Evolutionary conservation across 768 basidiomycete species (phyloP).

Genomic region (Lactifluus rugatus): DNA sequence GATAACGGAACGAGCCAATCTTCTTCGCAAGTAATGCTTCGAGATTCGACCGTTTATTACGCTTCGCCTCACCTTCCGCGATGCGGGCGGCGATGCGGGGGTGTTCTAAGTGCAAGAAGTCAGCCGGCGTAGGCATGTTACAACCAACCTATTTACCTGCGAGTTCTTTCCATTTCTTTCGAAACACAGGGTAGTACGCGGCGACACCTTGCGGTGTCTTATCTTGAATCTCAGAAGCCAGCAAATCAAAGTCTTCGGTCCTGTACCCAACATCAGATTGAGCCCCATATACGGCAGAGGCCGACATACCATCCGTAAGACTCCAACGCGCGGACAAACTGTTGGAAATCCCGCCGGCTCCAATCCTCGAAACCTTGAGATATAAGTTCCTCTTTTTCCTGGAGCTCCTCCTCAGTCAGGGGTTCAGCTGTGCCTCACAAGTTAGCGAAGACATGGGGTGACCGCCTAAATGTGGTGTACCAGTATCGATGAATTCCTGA

Average conservation of each 20-base stretch:
- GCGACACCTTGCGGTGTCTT: constrained; percentile 73
- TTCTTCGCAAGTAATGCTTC: constrained; percentile 73
- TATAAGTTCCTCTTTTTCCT: constrained; percentile 69
- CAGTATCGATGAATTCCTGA: constrained; percentile 82
- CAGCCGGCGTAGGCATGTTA: background rate
- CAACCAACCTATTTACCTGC: constrained; percentile 37
- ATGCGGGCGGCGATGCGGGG: constrained; percentile 79
- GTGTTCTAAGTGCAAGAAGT: constrained; percentile 41
- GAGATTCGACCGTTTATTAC: constrained; percentile 75
- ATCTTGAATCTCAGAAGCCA: constrained; percentile 77
- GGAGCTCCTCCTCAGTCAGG: constrained; percentile 79
- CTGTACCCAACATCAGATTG: constrained; percentile 27
- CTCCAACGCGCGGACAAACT: constrained; percentile 73
- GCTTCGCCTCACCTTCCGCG: constrained; percentile 80
- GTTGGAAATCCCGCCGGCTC: constrained; percentile 90
- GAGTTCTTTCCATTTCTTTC: constrained; percentile 81
- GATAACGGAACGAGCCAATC: constrained; percentile 72
- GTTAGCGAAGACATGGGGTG: background rate
- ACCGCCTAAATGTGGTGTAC: constrained; percentile 31
- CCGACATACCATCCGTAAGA: constrained; percentile 64
- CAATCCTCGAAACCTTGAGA: constrained; percentile 80
- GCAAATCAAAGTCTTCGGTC: constrained; percentile 54
- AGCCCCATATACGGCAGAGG: background rate
- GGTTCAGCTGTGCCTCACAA: constrained; percentile 55
- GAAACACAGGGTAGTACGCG: constrained; percentile 74